phyloP scores from a whole-genome alignment of 768 basidiomycete genomes.

The Naganishia kalamii region DNA sequence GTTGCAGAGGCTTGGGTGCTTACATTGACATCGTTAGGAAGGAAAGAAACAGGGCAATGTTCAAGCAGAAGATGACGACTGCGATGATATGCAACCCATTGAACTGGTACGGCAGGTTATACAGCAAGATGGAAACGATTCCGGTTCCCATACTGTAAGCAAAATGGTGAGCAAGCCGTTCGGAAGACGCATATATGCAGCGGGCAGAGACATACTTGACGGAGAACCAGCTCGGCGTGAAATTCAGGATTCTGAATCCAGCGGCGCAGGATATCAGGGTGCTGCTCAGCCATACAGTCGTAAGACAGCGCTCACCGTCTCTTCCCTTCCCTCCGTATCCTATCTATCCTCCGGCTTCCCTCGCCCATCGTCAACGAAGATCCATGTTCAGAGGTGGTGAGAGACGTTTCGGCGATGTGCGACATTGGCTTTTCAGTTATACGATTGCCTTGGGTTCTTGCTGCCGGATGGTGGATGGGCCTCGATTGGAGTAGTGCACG shows the following conservation, averaged over 20 bases:
- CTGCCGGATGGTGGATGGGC: too few species aligned
- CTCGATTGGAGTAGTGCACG: too few species aligned
- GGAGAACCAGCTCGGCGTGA: slow-evolving; percentile 23
- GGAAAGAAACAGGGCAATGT: slow-evolving; percentile 35
- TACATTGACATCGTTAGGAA: slow-evolving; percentile 21
- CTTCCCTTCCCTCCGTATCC: not conserved
- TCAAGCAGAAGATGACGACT: slow-evolving; percentile 39
- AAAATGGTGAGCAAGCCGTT: not conserved
- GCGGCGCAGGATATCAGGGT: not conserved
- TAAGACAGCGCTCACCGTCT: not conserved
- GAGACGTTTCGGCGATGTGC: too few species aligned
- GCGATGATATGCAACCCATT: slow-evolving; percentile 33
- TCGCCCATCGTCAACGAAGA: too few species aligned
- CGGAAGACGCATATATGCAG: not conserved
- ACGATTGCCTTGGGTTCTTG: too few species aligned
- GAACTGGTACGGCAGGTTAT: slow-evolving; percentile 44
- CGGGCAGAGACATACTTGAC: slow-evolving; percentile 4
- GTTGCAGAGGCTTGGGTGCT: not conserved
- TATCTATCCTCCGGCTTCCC: not conserved
- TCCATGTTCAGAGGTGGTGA: too few species aligned
- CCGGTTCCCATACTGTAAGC: slow-evolving; percentile 40
- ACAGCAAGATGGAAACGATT: slow-evolving; percentile 41
- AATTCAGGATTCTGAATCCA: slow-evolving; percentile 15
- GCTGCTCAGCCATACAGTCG: too few species aligned
- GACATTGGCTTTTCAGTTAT: too few species aligned